Evolutionary conservation across 768 basidiomycete species (phyloP).

Genomic region (Tubosaeta sp.): DNA sequence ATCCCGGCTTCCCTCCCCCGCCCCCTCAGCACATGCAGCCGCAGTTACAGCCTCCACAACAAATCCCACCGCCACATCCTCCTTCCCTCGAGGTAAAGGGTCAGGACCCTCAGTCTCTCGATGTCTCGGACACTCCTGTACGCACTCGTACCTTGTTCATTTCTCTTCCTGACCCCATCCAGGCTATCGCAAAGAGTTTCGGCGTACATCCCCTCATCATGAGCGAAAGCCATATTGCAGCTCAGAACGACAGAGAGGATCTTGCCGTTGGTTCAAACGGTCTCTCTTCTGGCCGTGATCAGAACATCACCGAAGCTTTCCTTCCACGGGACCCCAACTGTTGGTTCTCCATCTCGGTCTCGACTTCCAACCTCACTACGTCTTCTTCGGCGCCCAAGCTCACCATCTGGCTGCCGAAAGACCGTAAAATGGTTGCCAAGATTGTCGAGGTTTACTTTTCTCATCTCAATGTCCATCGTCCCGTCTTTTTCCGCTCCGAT

Average conservation of each 20-base stretch:
- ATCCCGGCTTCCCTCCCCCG: constrained; percentile 56
- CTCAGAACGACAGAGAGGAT: constrained; percentile 60
- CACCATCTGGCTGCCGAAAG: constrained; percentile 69
- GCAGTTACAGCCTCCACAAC: constrained; percentile 23
- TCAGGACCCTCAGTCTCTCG: constrained; percentile 74
- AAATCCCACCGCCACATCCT: constrained; percentile 14
- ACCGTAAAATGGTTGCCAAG: constrained; percentile 57
- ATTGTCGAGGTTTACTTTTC: constrained; percentile 72
- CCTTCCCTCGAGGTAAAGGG: constrained; percentile 51
- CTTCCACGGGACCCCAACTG: constrained; percentile 55
- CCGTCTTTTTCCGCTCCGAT: constrained; percentile 64
- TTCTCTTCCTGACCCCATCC: constrained; percentile 9
- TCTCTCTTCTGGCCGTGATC: constrained; percentile 66
- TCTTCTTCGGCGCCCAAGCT: constrained; percentile 27
- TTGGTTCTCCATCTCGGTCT: constrained; percentile 56
- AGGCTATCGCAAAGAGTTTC: constrained; percentile 74
- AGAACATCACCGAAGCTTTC: constrained; percentile 48
- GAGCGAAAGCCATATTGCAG: constrained; percentile 53
- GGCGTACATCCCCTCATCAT: constrained; percentile 73
- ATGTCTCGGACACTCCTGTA: constrained; percentile 70
- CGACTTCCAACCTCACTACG: constrained; percentile 40
- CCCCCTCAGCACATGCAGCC: constrained; percentile 35
- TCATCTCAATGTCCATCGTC: constrained; percentile 76
- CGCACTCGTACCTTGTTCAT: neutral
- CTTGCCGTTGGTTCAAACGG: constrained; percentile 73